These are phyloP conservation scores for Fusarium sororula DNA, from an alignment of 2,329 filamentous ascomycete genomes.

Conservation along the genomic window DNA sequence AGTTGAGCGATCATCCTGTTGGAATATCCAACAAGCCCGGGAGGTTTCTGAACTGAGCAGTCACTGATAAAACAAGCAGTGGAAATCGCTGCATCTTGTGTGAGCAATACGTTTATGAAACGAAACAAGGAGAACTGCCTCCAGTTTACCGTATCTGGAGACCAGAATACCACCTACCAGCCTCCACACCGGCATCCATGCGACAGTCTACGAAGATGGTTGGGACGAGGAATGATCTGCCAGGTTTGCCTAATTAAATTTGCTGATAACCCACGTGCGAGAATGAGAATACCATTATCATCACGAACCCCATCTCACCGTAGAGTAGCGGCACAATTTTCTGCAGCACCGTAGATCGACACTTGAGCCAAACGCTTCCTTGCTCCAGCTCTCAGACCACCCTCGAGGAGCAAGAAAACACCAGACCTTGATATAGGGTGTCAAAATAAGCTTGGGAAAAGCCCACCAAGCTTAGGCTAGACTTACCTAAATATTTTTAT, in stretches of 20 bases:
- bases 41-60: not conserved
- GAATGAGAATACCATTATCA: not conserved
- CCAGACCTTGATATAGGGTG: no score
- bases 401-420: not conserved
- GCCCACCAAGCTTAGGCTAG: no score
- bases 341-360: not conserved
- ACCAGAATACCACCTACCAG: not conserved
- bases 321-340: not conserved
- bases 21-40: not conserved
- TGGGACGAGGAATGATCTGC: not conserved
- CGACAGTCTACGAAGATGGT: not conserved
- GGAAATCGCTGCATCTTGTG: not conserved
- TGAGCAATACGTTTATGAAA: not conserved
- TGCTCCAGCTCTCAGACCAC: constrained; percentile 3
- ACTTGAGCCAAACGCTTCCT: not conserved
- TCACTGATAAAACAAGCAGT: not conserved
- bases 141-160: not conserved
- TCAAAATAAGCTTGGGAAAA: no score
- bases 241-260: not conserved
- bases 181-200: not conserved
- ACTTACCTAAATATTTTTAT: no score
- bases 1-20: not conserved
- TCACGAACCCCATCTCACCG: not conserved
- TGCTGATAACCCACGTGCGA: not conserved
- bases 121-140: not conserved